Base-by-base conservation (phyloP, 2,329 filamentous ascomycete genomes). In the Talaromyces marneffei region DNA sequence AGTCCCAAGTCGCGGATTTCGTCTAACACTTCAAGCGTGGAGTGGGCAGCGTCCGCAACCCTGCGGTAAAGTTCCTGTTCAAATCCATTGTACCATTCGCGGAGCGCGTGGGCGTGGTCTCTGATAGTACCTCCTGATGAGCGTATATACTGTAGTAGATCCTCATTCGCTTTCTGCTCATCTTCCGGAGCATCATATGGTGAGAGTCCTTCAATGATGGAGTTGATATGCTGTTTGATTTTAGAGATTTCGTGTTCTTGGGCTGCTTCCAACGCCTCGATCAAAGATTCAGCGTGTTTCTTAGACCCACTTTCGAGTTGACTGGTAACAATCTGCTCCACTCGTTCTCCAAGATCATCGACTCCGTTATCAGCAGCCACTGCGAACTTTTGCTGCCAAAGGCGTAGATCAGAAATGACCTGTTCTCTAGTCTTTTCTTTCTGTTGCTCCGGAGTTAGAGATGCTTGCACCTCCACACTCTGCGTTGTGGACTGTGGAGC, bases 341-440 rank as follows among this genome's bases (percentile, higher is more conserved):
- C 81, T 20, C 85, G 82, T 31, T 83, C 79, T 64, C 85, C 80
- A 5, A 90, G 78, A 68, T 89, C 85, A 64, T 87, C 85, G n/a
- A 84, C 79, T 5, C 92, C 92, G 71, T 95, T 92, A 63, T 95
- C 89, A 7, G 91, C 91, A 9, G 92, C 92, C 63, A 87, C 85
- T 29, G 89, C 84, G 72, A 96, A 97, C 70, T 96, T 95, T 64
- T 85, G 85, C 74, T 97, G 89, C 93, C 94, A 99, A 60, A 83
- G 82, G 66, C 85, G 83, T 14, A 99, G 82, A 72, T 99, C 94
- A 48, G 88, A 83, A 1, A 86, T 82, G 44, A 97, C 89, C 65
- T 84, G 84, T 68, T 87, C 83, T 48, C 85, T 85, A 57, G 72
- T 63, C 68, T 75, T 62, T 71, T 66, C 78, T 53, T 70, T 75